phyloP scores from a whole-genome alignment of 257 asterid species.

The Primulina huaijiensis region DNA sequence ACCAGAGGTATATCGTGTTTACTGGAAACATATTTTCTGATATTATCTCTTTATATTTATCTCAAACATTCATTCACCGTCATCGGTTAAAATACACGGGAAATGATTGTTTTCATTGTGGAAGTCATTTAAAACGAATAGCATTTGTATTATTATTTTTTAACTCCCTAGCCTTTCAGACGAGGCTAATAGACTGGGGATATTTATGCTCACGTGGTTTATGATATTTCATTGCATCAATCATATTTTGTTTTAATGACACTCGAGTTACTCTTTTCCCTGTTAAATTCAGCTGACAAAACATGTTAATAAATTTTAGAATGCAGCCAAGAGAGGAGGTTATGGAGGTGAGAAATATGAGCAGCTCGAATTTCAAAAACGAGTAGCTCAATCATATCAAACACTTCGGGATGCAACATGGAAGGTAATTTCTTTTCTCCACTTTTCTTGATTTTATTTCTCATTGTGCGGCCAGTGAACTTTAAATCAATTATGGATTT shows the following conservation, averaged over 20 bases:
- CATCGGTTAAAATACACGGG: not conserved
- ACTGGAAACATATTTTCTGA: constrained; percentile 8
- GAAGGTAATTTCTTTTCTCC: constrained; percentile 54
- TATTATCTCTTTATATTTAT: not conserved
- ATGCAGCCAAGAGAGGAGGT: constrained; percentile 96
- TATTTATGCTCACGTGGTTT: no score
- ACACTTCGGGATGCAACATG: constrained; percentile 64
- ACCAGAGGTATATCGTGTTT: constrained; percentile 63
- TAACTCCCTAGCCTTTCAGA: no score
- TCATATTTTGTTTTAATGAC: not conserved
- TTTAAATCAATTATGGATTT: not conserved
- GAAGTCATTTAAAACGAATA: no score
- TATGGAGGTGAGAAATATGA: constrained; percentile 96
- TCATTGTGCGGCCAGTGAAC: not conserved
- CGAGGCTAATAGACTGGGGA: no score
- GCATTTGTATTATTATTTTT: no score
- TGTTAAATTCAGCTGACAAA: constrained; percentile 18
- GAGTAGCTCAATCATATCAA: constrained; percentile 58
- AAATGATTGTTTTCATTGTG: not conserved
- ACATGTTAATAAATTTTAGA: constrained; percentile 35
- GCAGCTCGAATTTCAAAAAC: constrained; percentile 88
- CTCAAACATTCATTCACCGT: not conserved
- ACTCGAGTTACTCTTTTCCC: constrained; percentile 10
- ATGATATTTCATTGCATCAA: no score
- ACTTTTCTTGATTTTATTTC: constrained; percentile 1